Conservation (phyloP, 2,329 filamentous ascomycete species). For the Juglanconis oblonga region DNA sequence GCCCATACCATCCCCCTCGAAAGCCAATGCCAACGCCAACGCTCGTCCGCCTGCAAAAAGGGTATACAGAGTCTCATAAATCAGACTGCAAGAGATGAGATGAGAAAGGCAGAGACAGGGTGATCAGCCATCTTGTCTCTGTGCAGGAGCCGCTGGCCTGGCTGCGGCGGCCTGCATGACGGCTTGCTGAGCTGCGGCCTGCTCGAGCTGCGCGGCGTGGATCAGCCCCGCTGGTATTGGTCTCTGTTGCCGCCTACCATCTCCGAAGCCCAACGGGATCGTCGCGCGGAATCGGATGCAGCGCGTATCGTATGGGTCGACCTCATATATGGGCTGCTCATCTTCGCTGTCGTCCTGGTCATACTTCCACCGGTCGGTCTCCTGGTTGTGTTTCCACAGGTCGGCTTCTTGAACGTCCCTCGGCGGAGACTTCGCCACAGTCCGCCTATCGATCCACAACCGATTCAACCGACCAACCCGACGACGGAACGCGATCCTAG, state of each 20-base stretch:
- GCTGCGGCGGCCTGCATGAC: slow-evolving; percentile 17
- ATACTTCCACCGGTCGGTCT: slow-evolving; percentile 77
- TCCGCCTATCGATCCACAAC: slow-evolving; percentile 82
- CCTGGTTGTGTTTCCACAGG: slow-evolving; percentile 27
- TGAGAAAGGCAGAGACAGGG: not conserved
- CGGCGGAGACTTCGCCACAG: slow-evolving; percentile 52
- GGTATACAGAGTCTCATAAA: slow-evolving; percentile 15
- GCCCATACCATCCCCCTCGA: slow-evolving; percentile 1
- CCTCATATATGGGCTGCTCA: slow-evolving; percentile 68
- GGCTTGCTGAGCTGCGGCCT: slow-evolving; percentile 2
- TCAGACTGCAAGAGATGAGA: not conserved
- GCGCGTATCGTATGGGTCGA: slow-evolving; percentile 66
- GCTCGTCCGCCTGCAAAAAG: slow-evolving; percentile 11
- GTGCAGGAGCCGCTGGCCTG: slow-evolving; percentile 17
- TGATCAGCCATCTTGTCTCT: slow-evolving; percentile 5
- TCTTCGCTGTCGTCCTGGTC: slow-evolving; percentile 83
- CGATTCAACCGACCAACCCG: slow-evolving; percentile 82
- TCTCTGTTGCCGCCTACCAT: slow-evolving; percentile 31
- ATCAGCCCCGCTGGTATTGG: slow-evolving; percentile 29
- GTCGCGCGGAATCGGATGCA: slow-evolving; percentile 61
- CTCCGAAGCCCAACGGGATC: slow-evolving; percentile 43
- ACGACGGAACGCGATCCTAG: slow-evolving; percentile 69
- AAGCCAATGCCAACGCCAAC: slow-evolving; percentile 15
- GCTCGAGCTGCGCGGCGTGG: slow-evolving; percentile 17
- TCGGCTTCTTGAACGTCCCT: slow-evolving; percentile 34